Evolutionary conservation across 768 basidiomycete species (phyloP).

Genomic region (Macrocybe gigantea): DNA sequence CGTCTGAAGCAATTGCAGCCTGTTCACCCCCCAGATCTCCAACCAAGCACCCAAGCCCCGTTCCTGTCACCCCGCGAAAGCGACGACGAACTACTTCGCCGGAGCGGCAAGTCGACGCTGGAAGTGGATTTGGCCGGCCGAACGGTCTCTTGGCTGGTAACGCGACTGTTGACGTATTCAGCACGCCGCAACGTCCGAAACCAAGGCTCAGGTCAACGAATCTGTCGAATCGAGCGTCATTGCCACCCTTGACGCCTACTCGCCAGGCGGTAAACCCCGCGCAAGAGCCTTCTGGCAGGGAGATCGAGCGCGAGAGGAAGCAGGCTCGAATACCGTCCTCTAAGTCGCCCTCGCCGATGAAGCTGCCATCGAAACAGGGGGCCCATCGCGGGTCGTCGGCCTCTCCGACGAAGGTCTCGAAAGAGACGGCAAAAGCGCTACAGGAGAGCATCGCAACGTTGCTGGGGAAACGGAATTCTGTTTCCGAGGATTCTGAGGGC

Average conservation of each 20-base stretch:
- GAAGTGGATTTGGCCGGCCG: slow-evolving; percentile 9
- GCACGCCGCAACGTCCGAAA: slow-evolving; percentile 10
- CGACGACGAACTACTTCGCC: slow-evolving; percentile 6
- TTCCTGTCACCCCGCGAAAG: slow-evolving; percentile 4
- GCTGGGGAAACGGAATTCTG: slow-evolving; percentile 59
- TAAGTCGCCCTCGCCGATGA: slow-evolving; percentile 49
- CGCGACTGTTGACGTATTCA: slow-evolving; percentile 5
- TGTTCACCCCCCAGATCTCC: background rate
- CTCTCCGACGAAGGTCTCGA: slow-evolving; percentile 40
- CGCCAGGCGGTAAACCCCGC: background rate
- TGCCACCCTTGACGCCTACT: slow-evolving; percentile 2
- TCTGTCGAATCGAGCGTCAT: background rate
- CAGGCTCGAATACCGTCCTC: slow-evolving; percentile 53
- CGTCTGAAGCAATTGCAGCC: background rate
- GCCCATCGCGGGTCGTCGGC: slow-evolving; percentile 17
- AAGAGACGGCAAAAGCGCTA: slow-evolving; percentile 49
- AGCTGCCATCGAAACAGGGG: slow-evolving; percentile 21
- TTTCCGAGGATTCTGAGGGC: slow-evolving; percentile 25
- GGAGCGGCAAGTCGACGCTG: slow-evolving; percentile 2
- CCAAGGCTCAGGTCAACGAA: slow-evolving; percentile 5
- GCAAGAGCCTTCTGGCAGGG: slow-evolving; percentile 13
- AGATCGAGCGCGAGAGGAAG: slow-evolving; percentile 19
- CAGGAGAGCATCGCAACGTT: slow-evolving; percentile 65
- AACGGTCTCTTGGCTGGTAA: slow-evolving; percentile 8
- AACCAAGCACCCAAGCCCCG: background rate